Evolutionary conservation across 257 asterid genomes (phyloP).

Genomic region (Ligustrum vulgare): DNA sequence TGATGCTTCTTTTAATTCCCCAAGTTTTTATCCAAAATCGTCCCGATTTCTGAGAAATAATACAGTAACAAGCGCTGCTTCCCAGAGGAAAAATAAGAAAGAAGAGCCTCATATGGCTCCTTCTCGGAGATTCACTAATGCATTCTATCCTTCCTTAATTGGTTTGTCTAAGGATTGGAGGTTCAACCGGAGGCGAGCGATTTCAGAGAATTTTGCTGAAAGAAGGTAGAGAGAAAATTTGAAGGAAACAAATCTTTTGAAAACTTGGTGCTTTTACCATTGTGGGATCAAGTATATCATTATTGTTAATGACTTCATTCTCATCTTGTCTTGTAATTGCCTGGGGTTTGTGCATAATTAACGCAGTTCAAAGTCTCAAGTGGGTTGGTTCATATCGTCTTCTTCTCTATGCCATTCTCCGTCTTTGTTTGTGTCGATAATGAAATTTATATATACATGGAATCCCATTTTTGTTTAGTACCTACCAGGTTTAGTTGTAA

Average conservation of each 20-base stretch:
- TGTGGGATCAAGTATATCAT: constrained; percentile 15
- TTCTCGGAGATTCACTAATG: constrained; percentile 47
- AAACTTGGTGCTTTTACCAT: constrained; percentile 15
- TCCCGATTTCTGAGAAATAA: constrained; percentile 39
- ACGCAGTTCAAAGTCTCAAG: constrained; percentile 1
- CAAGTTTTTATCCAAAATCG: constrained; percentile 46
- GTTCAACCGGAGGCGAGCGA: constrained; percentile 47
- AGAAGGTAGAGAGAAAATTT: constrained; percentile 29
- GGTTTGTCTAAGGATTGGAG: constrained; percentile 63
- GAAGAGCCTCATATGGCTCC: constrained; percentile 59
- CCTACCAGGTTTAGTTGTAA: neutral
- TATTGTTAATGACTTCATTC: constrained; percentile 8
- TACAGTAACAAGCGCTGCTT: constrained; percentile 37
- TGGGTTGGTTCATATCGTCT: constrained; percentile 3
- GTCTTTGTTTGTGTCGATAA: neutral
- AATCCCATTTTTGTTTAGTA: constrained; percentile 21
- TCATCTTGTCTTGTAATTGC: constrained; percentile 3
- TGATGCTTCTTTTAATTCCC: constrained; percentile 43
- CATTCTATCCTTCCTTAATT: constrained; percentile 59
- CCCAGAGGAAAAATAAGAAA: constrained; percentile 42
- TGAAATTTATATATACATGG: neutral
- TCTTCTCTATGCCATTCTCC: neutral
- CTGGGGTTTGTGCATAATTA: constrained; percentile 22
- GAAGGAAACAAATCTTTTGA: constrained; percentile 12
- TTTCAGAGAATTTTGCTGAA: constrained; percentile 39